A percentile compares a stretch with the other conserved stretches of the same genome.
Conservation (phyloP, 169 alveolate species). For the Plasmodium sp. region DNA sequence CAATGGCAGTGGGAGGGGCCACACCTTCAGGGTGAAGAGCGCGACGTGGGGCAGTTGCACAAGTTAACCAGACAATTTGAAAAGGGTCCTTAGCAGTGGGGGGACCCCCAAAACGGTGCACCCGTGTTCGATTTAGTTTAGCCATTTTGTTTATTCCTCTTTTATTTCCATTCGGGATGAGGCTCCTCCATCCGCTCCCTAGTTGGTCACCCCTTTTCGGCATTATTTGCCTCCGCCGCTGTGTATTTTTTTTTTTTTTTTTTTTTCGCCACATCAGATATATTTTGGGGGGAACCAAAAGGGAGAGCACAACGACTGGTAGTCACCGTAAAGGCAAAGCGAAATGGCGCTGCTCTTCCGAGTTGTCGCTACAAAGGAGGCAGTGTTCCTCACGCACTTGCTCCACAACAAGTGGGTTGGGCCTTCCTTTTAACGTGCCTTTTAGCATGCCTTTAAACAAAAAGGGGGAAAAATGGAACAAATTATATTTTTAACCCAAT, state of each 20-base stretch:
- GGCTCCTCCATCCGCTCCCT: not conserved
- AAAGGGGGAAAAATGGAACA: not conserved
- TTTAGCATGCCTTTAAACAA: not conserved
- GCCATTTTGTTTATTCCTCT: not conserved
- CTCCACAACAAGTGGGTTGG: not conserved
- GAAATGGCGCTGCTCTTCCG: not conserved
- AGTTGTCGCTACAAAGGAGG: not conserved
- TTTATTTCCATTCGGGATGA: not conserved
- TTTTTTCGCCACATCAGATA: not conserved
- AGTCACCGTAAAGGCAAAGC: not conserved
- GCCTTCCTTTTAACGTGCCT: not conserved
- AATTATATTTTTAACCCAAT: not conserved
- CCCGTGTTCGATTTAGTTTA: not conserved
- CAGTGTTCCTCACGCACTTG: not conserved
- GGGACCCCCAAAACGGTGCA: not conserved
- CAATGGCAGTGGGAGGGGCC: not conserved
- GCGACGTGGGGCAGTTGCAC: not conserved
- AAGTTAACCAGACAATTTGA: not conserved
- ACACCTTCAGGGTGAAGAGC: not conserved
- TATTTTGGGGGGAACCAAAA: not conserved
- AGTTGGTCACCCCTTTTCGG: not conserved
- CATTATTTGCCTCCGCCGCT: not conserved
- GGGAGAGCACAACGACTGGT: not conserved
- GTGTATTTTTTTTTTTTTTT: not conserved
- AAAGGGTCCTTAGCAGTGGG: not conserved